Percentiles rank a stretch among this genome's conserved stretches.
Evolutionary conservation across 1,139 yeast genomes (phyloP).

Genomic region (Hyphopichia pseudoburtonii): DNA sequence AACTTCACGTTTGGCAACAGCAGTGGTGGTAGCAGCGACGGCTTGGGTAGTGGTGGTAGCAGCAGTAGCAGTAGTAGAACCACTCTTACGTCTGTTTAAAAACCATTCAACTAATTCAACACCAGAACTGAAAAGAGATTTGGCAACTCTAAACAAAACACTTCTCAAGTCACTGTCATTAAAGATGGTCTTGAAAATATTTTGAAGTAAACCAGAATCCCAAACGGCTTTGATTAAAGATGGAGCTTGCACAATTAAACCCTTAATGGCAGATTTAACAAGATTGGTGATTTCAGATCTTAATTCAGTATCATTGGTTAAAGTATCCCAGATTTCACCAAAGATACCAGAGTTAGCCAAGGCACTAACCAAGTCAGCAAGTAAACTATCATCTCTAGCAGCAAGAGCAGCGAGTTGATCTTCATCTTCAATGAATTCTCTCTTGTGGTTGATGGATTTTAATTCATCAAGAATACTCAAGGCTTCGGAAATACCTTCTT

Average conservation of each 20-base stretch:
- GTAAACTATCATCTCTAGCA: conserved; percentile 40
- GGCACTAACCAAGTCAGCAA: conserved; percentile 39
- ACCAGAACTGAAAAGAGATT: conserved; percentile 34
- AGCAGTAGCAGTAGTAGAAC: conserved; percentile 18
- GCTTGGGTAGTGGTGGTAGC: conserved; percentile 19
- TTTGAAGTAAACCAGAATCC: conserved; percentile 44
- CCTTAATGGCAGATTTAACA: conserved; percentile 33
- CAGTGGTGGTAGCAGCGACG: conserved; percentile 10
- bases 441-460: conserved; percentile 31
- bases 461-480: conserved; percentile 36
- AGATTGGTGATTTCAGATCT: conserved; percentile 25
- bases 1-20: conserved; percentile 10
- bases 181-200: conserved; percentile 32
- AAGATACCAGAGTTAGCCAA: conserved; percentile 42
- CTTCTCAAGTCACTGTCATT: conserved; percentile 36
- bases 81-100: conserved; percentile 13
- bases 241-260: conserved; percentile 43
- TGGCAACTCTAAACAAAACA: conserved; percentile 37
- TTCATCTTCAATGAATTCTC: conserved; percentile 32
- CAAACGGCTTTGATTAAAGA: conserved; percentile 43
- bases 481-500: conserved; percentile 37
- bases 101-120: conserved; percentile 26
- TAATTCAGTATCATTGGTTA: conserved; percentile 34
- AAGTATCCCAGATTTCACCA: conserved; percentile 35
- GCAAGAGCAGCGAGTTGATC: conserved; percentile 28